Base-by-base conservation (phyloP, 2,329 filamentous ascomycete genomes). In the Ophiostoma novo-ulmi region DNA sequence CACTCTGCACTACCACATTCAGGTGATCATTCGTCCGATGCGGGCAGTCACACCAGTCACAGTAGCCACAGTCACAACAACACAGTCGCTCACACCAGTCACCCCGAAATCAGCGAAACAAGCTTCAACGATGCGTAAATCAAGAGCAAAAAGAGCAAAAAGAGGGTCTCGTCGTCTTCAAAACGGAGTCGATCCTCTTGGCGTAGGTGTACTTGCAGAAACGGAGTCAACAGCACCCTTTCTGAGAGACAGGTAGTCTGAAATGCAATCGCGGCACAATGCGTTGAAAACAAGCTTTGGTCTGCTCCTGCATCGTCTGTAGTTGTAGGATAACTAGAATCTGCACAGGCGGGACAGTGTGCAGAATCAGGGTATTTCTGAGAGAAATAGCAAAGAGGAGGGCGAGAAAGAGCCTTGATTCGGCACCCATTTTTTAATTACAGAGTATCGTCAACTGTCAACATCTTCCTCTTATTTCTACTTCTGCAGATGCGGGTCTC, bases 401-500 rank as follows among this genome's bases (percentile, higher is more conserved):
- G 44, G 44, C 17, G 44, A 20, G 17, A 48, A 48, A 48, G 17
- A 6, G 44, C 17, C 44, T 20, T 48, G 44, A 48, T 48, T 48
- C 44, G 44, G 17, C 44, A 48, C 44, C 31, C 31, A 44, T 44
- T 14, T 14, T 44, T 3, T 14, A 44, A 7, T 13, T 22, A 3
- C 48, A 22, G n/a, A 22, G 48, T 14, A 55, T 55, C 48, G 48
- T 55, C 20, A 44, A 44, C 39, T 44, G 31, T 31, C 31, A 31
- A 31, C 31, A 26, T 64, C 38, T 35, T 26, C 22, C 20, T 20
- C 48, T 67, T 68, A 39, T 68, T 61, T 71, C 70, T 48, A 71
- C 61, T 36, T 69, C 26, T 69, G 70, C 61, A 38, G 61, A 69
- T 69, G 66, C 70, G 61, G 67, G 61, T 38, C 70, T 66, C 68